Conservation (phyloP, 208 protist genomes). For the Leishmania arabica region DNA sequence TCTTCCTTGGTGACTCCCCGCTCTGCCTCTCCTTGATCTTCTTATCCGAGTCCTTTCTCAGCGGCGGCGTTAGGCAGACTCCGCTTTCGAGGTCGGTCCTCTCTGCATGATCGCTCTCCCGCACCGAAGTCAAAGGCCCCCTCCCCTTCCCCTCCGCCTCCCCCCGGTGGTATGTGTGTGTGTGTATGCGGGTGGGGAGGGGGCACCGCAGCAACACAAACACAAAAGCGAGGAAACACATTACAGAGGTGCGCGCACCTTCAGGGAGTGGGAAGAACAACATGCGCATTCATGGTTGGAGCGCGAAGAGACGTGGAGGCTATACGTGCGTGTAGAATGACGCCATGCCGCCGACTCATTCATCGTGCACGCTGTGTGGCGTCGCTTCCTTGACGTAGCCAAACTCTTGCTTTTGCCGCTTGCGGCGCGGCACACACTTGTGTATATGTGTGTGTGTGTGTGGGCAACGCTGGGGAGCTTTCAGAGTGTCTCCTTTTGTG, state of each 20-base stretch:
- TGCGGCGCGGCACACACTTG: background rate
- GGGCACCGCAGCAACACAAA: background rate
- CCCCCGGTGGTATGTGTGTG: background rate
- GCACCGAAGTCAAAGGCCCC: background rate
- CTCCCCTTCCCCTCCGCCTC: no score
- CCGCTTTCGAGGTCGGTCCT: background rate
- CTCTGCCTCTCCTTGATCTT: background rate
- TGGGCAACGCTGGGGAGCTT: background rate
- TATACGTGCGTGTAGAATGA: background rate
- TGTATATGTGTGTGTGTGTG: background rate
- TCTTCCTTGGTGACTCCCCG: background rate
- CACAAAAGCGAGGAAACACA: background rate
- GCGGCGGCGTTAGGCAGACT: background rate
- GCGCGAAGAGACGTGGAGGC: background rate
- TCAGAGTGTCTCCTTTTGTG: constrained; percentile 1
- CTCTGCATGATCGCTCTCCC: background rate
- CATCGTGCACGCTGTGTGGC: background rate
- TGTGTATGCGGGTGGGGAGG: background rate
- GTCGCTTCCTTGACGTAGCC: background rate
- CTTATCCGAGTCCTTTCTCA: background rate
- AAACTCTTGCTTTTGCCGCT: background rate
- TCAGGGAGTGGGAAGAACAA: background rate
- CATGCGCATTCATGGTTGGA: background rate
- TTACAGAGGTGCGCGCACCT: background rate
- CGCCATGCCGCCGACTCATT: background rate